A percentile compares a stretch with the other conserved stretches of the same genome.
Evolutionary conservation across 805 yeast genomes (phyloP).

Genomic region (Priceomyces carsonii): DNA sequence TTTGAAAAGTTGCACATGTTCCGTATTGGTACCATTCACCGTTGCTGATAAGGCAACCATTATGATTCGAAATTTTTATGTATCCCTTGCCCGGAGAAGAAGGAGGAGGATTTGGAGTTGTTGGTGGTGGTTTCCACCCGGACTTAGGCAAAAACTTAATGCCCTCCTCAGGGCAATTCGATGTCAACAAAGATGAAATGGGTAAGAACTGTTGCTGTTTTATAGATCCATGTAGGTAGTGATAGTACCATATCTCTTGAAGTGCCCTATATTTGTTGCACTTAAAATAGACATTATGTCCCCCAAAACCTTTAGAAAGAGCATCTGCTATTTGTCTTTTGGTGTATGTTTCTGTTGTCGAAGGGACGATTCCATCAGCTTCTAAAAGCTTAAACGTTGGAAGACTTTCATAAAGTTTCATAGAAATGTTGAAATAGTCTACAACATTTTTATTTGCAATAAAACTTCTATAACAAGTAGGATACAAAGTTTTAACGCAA

Average conservation of each 20-base stretch:
- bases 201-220: slow-evolving; percentile 60
- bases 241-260: slow-evolving; percentile 82
- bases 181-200: slow-evolving; percentile 54
- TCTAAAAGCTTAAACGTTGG: slow-evolving; percentile 38
- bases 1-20: slow-evolving; percentile 76
- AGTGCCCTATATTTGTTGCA: slow-evolving; percentile 40
- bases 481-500: slow-evolving; percentile 38
- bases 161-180: slow-evolving; percentile 69
- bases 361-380: slow-evolving; percentile 37
- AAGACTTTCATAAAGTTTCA: slow-evolving; percentile 31
- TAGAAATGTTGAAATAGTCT: slow-evolving; percentile 31
- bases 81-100: slow-evolving; percentile 25
- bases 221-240: slow-evolving; percentile 72
- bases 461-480: slow-evolving; percentile 33
- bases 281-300: slow-evolving; percentile 34
- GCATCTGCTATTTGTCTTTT: slow-evolving; percentile 32
- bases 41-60: slow-evolving; percentile 79
- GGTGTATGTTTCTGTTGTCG: slow-evolving; percentile 32
- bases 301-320: slow-evolving; percentile 29
- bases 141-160: slow-evolving; percentile 74
- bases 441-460: slow-evolving; percentile 23
- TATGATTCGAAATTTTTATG: slow-evolving; percentile 49
- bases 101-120: slow-evolving; percentile 24
- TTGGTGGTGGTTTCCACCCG: slow-evolving; percentile 13
- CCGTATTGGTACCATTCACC: slow-evolving; percentile 86